A percentile compares a stretch with the other conserved stretches of the same genome.
Evolutionary conservation across 495 filamentous ascomycete species (phyloP).

Genomic region (Penicillium chermesinum): DNA sequence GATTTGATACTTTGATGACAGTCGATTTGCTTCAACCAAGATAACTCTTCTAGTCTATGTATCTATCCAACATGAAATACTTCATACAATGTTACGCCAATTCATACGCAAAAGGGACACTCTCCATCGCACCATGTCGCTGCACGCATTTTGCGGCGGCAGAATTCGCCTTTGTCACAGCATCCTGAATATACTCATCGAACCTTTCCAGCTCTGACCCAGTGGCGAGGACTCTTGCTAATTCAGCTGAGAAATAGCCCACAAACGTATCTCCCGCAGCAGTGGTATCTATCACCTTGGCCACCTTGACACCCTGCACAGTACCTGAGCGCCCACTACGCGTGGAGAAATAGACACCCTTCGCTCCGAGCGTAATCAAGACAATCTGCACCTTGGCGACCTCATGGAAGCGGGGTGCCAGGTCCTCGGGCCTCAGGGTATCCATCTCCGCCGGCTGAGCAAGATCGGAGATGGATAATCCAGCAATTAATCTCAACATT

Average conservation of each 20-base stretch:
- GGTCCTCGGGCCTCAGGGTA: slow-evolving; percentile 34
- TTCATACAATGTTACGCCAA: slow-evolving; percentile 7
- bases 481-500: slow-evolving; percentile 36
- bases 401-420: slow-evolving; percentile 44
- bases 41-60: no score
- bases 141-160: slow-evolving; percentile 24
- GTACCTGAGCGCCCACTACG: slow-evolving; percentile 24
- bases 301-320: slow-evolving; percentile 48
- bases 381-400: slow-evolving; percentile 59
- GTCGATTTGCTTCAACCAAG: no score
- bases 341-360: slow-evolving; percentile 53
- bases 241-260: slow-evolving; percentile 29
- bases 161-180: slow-evolving; percentile 18
- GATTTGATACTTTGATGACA: no score
- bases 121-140: slow-evolving; percentile 19
- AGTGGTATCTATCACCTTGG: slow-evolving; percentile 77
- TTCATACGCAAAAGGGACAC: slow-evolving; percentile 26
- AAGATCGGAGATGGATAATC: slow-evolving; percentile 7
- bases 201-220: slow-evolving; percentile 12
- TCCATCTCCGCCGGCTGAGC: slow-evolving; percentile 4
- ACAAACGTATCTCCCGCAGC: slow-evolving; percentile 86
- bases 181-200: slow-evolving; percentile 15
- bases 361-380: slow-evolving; percentile 68
- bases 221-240: slow-evolving; percentile 18
- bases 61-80: no score